Percentiles rank a stretch among this genome's conserved stretches.
phyloP scores from a whole-genome alignment of 805 yeast species.

The Myxozyma kluyveri region DNA sequence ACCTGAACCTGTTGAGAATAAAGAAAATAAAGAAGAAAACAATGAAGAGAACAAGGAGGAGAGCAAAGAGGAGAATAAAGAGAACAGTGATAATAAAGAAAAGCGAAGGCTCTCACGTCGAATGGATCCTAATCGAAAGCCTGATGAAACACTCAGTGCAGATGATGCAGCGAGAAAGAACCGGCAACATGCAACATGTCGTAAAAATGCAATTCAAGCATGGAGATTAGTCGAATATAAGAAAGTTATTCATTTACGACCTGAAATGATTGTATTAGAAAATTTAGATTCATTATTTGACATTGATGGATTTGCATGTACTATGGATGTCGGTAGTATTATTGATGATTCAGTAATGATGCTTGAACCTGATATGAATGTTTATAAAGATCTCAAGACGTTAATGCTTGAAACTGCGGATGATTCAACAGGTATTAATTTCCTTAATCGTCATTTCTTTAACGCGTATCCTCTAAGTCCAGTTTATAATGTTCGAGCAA shows the following conservation, averaged over 20 bases:
- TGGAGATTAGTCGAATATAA: conserved; percentile 27
- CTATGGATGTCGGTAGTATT: conserved; percentile 25
- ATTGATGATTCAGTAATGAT: conserved; percentile 28
- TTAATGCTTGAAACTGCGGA: conserved; percentile 15
- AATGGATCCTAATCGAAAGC: not conserved
- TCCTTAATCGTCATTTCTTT: conserved; percentile 19
- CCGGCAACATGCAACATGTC: conserved; percentile 8
- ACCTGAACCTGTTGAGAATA: conserved; percentile 8
- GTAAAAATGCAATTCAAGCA: conserved; percentile 22
- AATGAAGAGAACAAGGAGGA: conserved; percentile 3
- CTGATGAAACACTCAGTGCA: not conserved
- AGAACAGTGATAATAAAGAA: not conserved
- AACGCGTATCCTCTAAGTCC: conserved; percentile 26
- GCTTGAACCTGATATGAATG: conserved; percentile 18
- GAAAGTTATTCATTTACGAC: conserved; percentile 18
- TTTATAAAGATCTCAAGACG: conserved; percentile 19
- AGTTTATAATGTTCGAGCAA: conserved; percentile 25
- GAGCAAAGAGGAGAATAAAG: conserved; percentile 3
- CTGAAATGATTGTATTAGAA: conserved; percentile 22
- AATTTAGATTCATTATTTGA: conserved; percentile 26
- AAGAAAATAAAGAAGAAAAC: conserved; percentile 9
- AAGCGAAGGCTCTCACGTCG: not conserved
- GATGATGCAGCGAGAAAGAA: not conserved
- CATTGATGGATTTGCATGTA: conserved; percentile 21
- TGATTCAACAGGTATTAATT: conserved; percentile 19